A percentile compares a stretch with the other conserved stretches of the same genome.
Conservation (phyloP, 345 rosid species). For the Syzygium aqueum region DNA sequence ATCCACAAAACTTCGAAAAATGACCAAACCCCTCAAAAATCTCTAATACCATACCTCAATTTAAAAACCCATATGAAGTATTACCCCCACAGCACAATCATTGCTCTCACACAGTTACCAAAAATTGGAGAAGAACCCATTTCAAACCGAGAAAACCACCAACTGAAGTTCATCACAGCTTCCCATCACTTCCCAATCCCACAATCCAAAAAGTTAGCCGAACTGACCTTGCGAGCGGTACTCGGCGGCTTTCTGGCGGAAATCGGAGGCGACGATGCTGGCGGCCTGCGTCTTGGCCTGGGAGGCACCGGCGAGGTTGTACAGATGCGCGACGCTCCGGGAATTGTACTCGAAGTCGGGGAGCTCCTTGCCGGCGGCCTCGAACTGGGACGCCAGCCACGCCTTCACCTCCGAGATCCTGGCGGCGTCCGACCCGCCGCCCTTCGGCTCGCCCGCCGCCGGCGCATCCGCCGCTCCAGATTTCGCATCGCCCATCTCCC, state of each 20-base stretch:
- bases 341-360: constrained; percentile 82
- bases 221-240: constrained; percentile 76
- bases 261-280: constrained; percentile 78
- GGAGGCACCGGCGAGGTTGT: constrained; percentile 69
- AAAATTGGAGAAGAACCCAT: background rate
- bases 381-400: constrained; percentile 80
- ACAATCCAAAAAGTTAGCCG: background rate
- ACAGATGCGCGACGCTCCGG: constrained; percentile 64
- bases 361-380: constrained; percentile 70
- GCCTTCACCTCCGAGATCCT: constrained; percentile 73
- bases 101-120: background rate
- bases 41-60: background rate
- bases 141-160: background rate
- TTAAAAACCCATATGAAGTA: background rate
- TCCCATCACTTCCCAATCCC: background rate
- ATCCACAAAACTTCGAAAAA: constrained; percentile 9
- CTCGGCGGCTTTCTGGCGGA: constrained; percentile 81
- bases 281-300: constrained; percentile 89
- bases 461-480: background rate
- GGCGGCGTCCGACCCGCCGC: constrained; percentile 38
- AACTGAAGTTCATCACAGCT: background rate
- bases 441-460: background rate
- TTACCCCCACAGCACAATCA: background rate
- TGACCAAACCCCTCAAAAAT: background rate
- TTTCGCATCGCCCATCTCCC: background rate